Evolutionary conservation across 495 filamentous ascomycete genomes (phyloP).

Genomic region (Penicillium samsonianum): DNA sequence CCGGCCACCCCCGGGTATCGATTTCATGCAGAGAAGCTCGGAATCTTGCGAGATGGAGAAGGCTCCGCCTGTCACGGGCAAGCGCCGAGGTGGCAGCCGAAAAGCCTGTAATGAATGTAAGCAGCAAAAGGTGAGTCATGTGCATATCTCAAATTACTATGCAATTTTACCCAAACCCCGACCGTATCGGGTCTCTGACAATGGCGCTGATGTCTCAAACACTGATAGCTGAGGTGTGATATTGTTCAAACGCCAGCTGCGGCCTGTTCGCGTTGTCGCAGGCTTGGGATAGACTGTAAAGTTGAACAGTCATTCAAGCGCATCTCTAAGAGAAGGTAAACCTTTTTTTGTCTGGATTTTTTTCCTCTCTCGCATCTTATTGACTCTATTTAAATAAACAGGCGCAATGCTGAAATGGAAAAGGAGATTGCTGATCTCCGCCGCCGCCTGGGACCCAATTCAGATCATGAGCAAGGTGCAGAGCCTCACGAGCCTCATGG

Average conservation of each 20-base stretch:
- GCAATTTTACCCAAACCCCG: slow-evolving; percentile 1
- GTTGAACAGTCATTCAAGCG: slow-evolving; percentile 51
- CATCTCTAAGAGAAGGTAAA: slow-evolving; percentile 50
- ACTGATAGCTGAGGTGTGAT: slow-evolving; percentile 46
- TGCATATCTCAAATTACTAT: slow-evolving; percentile 10
- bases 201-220: slow-evolving; percentile 9
- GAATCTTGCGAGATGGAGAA: slow-evolving; percentile 46
- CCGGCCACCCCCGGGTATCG: slow-evolving; percentile 38
- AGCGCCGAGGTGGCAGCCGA: slow-evolving; percentile 50
- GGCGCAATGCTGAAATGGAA: slow-evolving; percentile 55
- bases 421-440: slow-evolving; percentile 51
- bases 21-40: slow-evolving; percentile 37
- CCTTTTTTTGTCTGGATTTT: neutral
- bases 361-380: slow-evolving; percentile 11
- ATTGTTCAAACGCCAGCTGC: slow-evolving; percentile 49
- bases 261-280: slow-evolving; percentile 50
- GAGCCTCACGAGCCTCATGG: slow-evolving; percentile 32
- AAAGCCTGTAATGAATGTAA: slow-evolving; percentile 55
- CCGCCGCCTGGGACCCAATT: slow-evolving; percentile 39
- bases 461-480: slow-evolving; percentile 29
- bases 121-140: slow-evolving; percentile 48
- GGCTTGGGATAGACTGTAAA: slow-evolving; percentile 51
- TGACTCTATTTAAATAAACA: slow-evolving; percentile 21
- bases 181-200: neutral
- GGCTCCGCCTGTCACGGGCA: slow-evolving; percentile 46